Base-by-base conservation (phyloP, 805 yeast species). In the Pichia insulana region DNA sequence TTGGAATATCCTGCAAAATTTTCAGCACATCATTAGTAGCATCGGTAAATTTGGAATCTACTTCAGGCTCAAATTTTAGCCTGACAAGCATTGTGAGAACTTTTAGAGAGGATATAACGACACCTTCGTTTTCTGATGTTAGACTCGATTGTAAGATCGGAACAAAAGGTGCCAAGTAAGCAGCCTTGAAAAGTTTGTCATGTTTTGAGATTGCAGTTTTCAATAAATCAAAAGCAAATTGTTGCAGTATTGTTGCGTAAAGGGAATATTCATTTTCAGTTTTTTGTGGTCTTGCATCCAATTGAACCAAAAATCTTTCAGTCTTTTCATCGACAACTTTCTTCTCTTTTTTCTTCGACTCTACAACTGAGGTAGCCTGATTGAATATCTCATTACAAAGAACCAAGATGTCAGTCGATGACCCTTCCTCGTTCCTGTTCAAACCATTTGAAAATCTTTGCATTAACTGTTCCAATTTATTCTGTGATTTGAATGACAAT, bases 401-500 rank as follows among this genome's bases (percentile, higher is more conserved):
- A 7, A 76, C 65, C 35, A 90, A 64, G 36, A 83, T 76, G 16
- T 78, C 80, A 19, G 71, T 68, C 4, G 73, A 59, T 0, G 77
- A 64, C 2, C 76, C 61, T 43, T 79, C 84, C 6, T 64, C 66
- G 57, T 90, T 92, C 49, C 73, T 79, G 50, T 78, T 75, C 43
- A 92, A 64, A 26, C 98, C 98, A n/a, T 76, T 61, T 0, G 95
- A 70, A 52, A 80, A 76, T 47, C 95, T 73, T 58, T 85, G 73
- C 50, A 90, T 59, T 33, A 92, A 64, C 55, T 87, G 96, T 51
- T 82, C 87, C 32, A 89, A 64, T 53, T 84, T 87, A 45, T 74
- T 74, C 57, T 83, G 90, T 16, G 78, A 73, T 56, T 76, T 84
- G 47, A 76, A 62, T 9, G 80, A 74, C 7, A 89, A 69, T 51